Conservation (phyloP, 176 grass and related monocot genomes). For the Musa troglodytarum region DNA sequence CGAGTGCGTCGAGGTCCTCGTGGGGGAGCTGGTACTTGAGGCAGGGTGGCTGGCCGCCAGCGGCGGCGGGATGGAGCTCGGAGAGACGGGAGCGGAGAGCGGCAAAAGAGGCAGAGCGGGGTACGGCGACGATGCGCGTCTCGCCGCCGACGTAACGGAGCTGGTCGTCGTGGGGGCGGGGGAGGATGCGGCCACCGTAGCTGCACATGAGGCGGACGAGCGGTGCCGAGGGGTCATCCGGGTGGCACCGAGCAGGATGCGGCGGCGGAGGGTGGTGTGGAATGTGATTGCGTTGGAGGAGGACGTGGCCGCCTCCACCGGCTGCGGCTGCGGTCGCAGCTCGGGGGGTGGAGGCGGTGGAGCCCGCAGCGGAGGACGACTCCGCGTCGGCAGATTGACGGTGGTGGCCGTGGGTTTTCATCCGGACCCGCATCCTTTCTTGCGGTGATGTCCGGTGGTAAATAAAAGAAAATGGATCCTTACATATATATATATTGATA, state of each 20-base stretch:
- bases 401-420: not conserved
- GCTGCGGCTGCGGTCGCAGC: not conserved
- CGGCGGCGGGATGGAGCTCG: constrained; percentile 29
- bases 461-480: no score
- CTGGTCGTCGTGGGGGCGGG: constrained; percentile 54
- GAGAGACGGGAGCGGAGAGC: constrained; percentile 40
- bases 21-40: constrained; percentile 67
- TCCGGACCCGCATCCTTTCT: not conserved
- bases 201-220: constrained; percentile 67
- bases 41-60: not conserved
- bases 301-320: not conserved
- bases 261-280: not conserved
- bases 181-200: constrained; percentile 77
- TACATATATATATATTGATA: no score
- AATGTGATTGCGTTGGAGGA: not conserved
- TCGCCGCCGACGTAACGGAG: constrained; percentile 50
- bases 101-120: constrained; percentile 40
- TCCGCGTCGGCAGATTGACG: not conserved
- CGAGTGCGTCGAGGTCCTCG: constrained; percentile 8
- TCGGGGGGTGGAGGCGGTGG: constrained; percentile 1
- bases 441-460: no score
- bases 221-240: not conserved
- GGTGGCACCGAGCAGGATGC: not conserved
- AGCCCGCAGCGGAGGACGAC: constrained; percentile 9
- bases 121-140: constrained; percentile 32